phyloP scores from a whole-genome alignment of 23 red algal species.

The Gracilaria gracilis region DNA sequence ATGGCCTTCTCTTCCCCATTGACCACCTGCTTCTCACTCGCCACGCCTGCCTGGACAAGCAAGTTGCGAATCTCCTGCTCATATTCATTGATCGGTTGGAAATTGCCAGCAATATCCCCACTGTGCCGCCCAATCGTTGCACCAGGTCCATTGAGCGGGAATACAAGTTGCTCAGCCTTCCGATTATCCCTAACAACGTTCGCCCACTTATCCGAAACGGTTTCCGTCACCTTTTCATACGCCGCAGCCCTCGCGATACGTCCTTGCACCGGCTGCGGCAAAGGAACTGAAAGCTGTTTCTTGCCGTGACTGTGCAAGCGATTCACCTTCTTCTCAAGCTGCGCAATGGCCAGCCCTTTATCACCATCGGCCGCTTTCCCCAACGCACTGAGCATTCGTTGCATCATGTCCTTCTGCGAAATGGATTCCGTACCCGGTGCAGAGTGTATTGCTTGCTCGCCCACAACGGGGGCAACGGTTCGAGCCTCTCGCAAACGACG shows the following conservation, averaged over 20 bases:
- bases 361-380: conserved; percentile 29
- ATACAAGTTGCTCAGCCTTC: conserved; percentile 16
- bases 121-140: conserved; percentile 7
- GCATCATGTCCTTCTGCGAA: conserved; percentile 51
- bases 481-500: conserved; percentile 24
- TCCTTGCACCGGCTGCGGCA: conserved; percentile 26
- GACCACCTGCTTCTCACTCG: conserved; percentile 30
- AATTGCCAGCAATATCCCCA: conserved; percentile 43
- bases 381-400: conserved; percentile 41
- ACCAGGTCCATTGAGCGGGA: conserved; percentile 38
- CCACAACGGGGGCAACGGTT: conserved; percentile 12
- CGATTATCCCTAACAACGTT: conserved; percentile 40
- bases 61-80: conserved; percentile 52
- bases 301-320: conserved; percentile 31
- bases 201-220: conserved; percentile 51
- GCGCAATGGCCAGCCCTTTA: conserved; percentile 17
- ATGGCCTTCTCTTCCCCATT: conserved; percentile 45
- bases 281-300: conserved; percentile 38
- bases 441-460: background rate
- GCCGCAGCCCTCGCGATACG: conserved; percentile 35
- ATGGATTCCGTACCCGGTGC: conserved; percentile 10
- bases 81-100: conserved; percentile 51
- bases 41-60: conserved; percentile 52
- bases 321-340: conserved; percentile 53
- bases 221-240: conserved; percentile 33